Evolutionary conservation across 2,329 filamentous ascomycete species (phyloP).

Genomic region (Beauveria pseudobassiana): DNA sequence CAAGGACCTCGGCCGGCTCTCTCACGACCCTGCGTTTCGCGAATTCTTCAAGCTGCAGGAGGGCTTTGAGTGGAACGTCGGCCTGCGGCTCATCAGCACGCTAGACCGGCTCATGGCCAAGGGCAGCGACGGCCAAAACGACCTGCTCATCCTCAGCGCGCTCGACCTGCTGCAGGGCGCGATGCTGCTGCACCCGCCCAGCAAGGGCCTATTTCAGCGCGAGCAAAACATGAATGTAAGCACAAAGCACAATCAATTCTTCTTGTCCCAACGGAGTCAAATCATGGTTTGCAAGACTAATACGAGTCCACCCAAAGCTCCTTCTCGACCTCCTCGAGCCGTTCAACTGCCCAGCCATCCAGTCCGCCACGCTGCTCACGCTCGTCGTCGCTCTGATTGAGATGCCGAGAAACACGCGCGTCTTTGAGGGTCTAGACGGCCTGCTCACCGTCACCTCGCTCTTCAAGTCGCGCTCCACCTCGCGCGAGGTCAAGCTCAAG

Average conservation of each 20-base stretch:
- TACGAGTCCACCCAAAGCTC: constrained; percentile 39
- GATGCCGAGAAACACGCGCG: constrained; percentile 78
- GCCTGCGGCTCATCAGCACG: constrained; percentile 74
- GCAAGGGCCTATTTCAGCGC: constrained; percentile 75
- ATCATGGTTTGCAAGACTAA: not conserved
- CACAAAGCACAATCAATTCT: not conserved
- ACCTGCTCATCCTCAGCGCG: constrained; percentile 79
- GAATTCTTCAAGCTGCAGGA: constrained; percentile 97
- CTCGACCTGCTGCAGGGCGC: constrained; percentile 85
- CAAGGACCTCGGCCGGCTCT: constrained; percentile 63
- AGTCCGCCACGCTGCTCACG: constrained; percentile 81
- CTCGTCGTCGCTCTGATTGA: constrained; percentile 85
- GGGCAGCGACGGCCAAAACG: constrained; percentile 73
- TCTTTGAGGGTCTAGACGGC: constrained; percentile 87
- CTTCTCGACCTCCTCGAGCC: constrained; percentile 92
- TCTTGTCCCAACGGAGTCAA: not conserved
- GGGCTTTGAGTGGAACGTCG: constrained; percentile 96
- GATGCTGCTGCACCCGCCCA: constrained; percentile 82
- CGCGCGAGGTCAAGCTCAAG: constrained; percentile 85
- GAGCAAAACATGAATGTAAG: constrained; percentile 90
- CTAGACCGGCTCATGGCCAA: constrained; percentile 81
- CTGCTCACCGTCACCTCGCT: constrained; percentile 85
- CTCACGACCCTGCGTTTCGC: constrained; percentile 78
- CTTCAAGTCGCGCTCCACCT: constrained; percentile 82
- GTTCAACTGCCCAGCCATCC: constrained; percentile 84